Conservation (phyloP, 768 basidiomycete species). For the Butyriboletus loyo region DNA sequence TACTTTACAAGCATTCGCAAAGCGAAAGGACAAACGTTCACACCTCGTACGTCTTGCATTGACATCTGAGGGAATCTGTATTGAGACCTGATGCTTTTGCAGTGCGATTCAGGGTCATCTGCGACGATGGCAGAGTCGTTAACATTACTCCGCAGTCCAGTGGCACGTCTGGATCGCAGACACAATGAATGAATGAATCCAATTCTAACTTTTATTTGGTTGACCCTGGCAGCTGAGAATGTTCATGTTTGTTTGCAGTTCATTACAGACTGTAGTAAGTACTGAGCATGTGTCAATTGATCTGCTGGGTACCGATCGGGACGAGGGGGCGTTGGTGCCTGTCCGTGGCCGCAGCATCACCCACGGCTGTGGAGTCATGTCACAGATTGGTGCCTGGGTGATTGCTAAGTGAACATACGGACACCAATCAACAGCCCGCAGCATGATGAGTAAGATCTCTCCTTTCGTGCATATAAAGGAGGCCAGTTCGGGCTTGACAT, state of each 20-base stretch:
- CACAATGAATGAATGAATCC: background rate
- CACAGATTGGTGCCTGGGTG: too few relatives aligned
- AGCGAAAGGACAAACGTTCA: conserved; percentile 68
- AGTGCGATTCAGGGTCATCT: conserved; percentile 70
- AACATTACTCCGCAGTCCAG: conserved; percentile 23
- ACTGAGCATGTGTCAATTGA: background rate
- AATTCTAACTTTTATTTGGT: background rate
- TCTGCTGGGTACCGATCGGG: too few relatives aligned
- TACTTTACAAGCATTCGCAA: conserved; percentile 84
- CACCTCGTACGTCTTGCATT: conserved; percentile 44
- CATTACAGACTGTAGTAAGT: background rate
- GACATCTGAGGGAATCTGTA: background rate
- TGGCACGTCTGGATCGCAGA: background rate
- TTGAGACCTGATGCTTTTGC: background rate
- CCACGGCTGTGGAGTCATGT: background rate
- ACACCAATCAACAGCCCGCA: too few relatives aligned
- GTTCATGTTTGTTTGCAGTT: background rate
- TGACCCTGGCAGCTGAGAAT: background rate
- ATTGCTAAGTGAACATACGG: too few relatives aligned
- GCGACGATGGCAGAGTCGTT: conserved; percentile 54
- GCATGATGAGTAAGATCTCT: conserved; percentile 8
- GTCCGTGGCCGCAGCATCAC: background rate
- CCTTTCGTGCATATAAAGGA: conserved; percentile 13
- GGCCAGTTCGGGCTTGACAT: background rate
- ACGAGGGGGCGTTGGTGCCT: background rate